phyloP scores from a whole-genome alignment of 140 eudicot genomes.

The Ambrosia hybrid region DNA sequence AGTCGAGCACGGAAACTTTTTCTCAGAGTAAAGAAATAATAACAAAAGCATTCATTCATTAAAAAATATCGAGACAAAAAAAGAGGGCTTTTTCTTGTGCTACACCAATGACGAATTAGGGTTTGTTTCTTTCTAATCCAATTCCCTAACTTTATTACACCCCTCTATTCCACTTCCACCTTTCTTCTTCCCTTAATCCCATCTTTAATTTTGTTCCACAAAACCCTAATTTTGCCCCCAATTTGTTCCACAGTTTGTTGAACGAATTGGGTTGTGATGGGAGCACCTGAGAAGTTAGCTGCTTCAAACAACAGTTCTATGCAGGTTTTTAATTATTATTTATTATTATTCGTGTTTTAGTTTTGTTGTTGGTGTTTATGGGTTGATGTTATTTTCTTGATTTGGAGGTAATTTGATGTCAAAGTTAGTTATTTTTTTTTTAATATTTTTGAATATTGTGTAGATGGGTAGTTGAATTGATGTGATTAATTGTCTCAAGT shows the following conservation, averaged over 20 bases:
- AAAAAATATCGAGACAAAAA: constrained; percentile 22
- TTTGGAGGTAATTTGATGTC: not conserved
- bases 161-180: not conserved
- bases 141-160: constrained; percentile 6
- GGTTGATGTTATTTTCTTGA: not conserved
- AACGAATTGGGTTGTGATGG: constrained; percentile 39
- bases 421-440: not conserved
- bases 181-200: constrained; percentile 3
- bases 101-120: constrained; percentile 50
- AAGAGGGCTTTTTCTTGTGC: constrained; percentile 25
- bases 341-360: not conserved
- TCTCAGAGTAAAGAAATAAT: not conserved
- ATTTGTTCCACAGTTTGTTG: not conserved
- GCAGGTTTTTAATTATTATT: constrained; percentile 45
- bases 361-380: not conserved
- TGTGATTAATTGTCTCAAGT: not conserved
- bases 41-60: not conserved
- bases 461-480: not conserved
- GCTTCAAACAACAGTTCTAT: constrained; percentile 49
- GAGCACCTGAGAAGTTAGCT: constrained; percentile 66
- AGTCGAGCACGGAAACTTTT: constrained; percentile 36
- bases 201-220: not conserved
- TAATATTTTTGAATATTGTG: not conserved
- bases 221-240: constrained; percentile 31
- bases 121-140: constrained; percentile 55